These are phyloP conservation scores for Pistacia integerrima DNA, from an alignment of 345 rosid genomes.

Conservation along the genomic window DNA sequence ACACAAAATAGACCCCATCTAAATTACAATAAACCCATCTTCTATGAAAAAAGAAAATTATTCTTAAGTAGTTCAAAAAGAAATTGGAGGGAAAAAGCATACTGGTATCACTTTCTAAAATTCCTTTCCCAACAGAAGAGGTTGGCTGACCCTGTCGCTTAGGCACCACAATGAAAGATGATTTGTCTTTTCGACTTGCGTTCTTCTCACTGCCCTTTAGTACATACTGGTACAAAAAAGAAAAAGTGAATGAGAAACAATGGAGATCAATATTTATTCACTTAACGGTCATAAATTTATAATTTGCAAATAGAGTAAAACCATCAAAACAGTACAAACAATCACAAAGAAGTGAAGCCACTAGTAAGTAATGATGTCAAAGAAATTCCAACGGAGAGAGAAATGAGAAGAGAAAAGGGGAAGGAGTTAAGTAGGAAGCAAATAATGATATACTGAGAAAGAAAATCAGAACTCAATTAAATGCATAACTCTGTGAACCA, in stretches of 20 bases:
- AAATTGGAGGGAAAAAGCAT: constrained; percentile 9
- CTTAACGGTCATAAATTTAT: not conserved
- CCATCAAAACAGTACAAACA: not conserved
- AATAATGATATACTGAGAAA: not conserved
- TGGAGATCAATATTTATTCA: not conserved
- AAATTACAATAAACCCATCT: too few species aligned
- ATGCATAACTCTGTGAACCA: not conserved
- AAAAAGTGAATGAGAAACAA: constrained; percentile 8
- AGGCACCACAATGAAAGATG: constrained; percentile 26
- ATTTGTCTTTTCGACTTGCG: constrained; percentile 34
- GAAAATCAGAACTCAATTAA: not conserved
- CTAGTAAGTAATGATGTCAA: not conserved
- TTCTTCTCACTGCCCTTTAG: constrained; percentile 42
- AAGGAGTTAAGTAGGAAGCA: not conserved
- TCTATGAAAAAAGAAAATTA: not conserved
- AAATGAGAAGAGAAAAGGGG: not conserved
- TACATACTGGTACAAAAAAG: constrained; percentile 41
- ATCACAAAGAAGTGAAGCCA: not conserved
- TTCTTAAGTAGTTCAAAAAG: not conserved
- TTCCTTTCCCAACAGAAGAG: constrained; percentile 39
- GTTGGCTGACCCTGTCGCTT: constrained; percentile 38
- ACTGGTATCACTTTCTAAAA: constrained; percentile 37
- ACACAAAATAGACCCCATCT: too few species aligned
- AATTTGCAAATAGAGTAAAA: not conserved
- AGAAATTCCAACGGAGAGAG: not conserved